Evolutionary conservation across 306 rosid genomes (phyloP), one percentile per base, ranked within the genome.

Genomic region (Geum urbanum): DNA sequence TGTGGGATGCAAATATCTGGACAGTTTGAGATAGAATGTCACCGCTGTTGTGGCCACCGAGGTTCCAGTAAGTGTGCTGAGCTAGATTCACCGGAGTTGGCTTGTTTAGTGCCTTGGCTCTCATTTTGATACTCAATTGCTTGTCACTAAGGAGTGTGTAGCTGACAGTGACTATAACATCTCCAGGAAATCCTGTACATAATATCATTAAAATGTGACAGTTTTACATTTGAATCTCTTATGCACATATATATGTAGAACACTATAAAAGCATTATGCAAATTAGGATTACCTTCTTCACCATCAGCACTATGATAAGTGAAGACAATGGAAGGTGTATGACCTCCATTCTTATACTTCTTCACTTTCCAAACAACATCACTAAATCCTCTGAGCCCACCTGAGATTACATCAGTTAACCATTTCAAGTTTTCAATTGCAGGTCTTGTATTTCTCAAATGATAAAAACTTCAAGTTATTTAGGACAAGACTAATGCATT

Each of bases 121-220:
- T 78, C 96, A 92, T 83, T 9, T 63, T 56, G 32, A 90, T 66
- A 2, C 67, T 74, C 85, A 90, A 62, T 58, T 79, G 51, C 61
- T 77, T 73, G 72, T 82, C 67, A 24, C 81, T 85, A 1, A 66
- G 5, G 39, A 92, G 80, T 40, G 80, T 68, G 76, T 92, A 92
- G 71, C 75, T 82, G 18, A 83, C 98, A 0, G 72, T 86, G 52
- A 78, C 84, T n/a, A 74, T 7, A 8, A 92, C 79, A 70, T 88
- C 96, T 48, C 98, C 97, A 10, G 98, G 98, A 73, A 90, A 92
- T 68, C 98, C 98, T 90, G 83, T 18, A 79, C 32, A 65, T 62
- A 54, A 63, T 47, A 62, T n/a, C n/a, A n/a, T n/a, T n/a, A n/a
- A n/a, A n/a, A n/a, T 20, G 6, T 47, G 12, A 40, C 55, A 41